Evolutionary conservation across 805 yeast genomes (phyloP).

Genomic region (Jamesozyma rosinii): DNA sequence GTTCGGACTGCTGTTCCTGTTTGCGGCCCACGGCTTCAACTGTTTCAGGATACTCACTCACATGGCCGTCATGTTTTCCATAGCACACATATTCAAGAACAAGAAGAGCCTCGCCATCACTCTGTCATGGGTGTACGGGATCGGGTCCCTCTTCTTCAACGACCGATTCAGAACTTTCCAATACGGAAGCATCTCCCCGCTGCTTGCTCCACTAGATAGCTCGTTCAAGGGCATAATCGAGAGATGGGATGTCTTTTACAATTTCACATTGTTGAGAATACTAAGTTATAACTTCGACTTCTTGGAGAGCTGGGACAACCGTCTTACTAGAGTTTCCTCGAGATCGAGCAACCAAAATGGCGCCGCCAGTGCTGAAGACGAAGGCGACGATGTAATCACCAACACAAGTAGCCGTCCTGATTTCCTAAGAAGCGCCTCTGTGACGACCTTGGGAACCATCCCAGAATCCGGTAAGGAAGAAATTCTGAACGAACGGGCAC

Average conservation of each 20-base stretch:
- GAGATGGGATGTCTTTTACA: slow-evolving; percentile 94
- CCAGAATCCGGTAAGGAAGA: slow-evolving; percentile 11
- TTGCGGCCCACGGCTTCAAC: slow-evolving; percentile 76
- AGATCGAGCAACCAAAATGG: background rate
- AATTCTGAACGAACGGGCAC: slow-evolving; percentile 46
- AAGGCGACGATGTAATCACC: background rate
- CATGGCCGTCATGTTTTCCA: slow-evolving; percentile 40
- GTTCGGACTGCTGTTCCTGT: slow-evolving; percentile 60
- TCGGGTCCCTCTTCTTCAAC: slow-evolving; percentile 69
- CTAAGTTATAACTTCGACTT: slow-evolving; percentile 78
- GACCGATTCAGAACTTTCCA: slow-evolving; percentile 52
- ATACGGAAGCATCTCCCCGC: slow-evolving; percentile 35
- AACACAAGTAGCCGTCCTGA: background rate
- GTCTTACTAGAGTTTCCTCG: slow-evolving; percentile 36
- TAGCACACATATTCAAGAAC: slow-evolving; percentile 19
- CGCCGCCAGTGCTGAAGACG: background rate
- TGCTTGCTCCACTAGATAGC: slow-evolving; percentile 46
- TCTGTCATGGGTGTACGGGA: slow-evolving; percentile 68
- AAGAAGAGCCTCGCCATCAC: slow-evolving; percentile 34
- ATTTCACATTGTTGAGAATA: slow-evolving; percentile 78
- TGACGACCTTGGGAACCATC: slow-evolving; percentile 11
- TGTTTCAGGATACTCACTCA: slow-evolving; percentile 52
- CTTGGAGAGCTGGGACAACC: slow-evolving; percentile 35
- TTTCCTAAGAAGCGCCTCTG: slow-evolving; percentile 4
- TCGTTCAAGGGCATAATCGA: slow-evolving; percentile 66